Evolutionary conservation across 148 eudicot genomes (phyloP).

Genomic region (Chenopodium quinoa): DNA sequence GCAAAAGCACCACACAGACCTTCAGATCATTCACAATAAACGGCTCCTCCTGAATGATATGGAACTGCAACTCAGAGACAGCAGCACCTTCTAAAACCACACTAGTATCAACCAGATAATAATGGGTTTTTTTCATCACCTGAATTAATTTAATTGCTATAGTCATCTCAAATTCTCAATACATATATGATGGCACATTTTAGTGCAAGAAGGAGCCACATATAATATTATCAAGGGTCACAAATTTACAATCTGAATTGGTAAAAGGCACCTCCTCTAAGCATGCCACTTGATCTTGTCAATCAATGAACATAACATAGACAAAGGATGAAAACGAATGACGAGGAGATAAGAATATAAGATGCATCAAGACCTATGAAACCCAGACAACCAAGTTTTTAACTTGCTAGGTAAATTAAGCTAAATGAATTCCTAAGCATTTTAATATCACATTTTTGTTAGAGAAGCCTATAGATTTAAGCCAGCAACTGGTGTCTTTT

Average conservation of each 20-base stretch:
- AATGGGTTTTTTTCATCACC: conserved; percentile 99
- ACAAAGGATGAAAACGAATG: background rate
- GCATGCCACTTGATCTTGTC: background rate
- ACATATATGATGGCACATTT: background rate
- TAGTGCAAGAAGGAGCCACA: background rate
- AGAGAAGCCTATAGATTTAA: background rate
- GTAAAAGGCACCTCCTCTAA: background rate
- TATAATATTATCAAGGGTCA: background rate
- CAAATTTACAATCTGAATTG: background rate
- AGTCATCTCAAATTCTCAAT: background rate
- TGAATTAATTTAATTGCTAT: conserved; percentile 30
- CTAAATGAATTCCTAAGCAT: background rate
- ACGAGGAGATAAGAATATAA: background rate
- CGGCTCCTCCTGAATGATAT: conserved; percentile 77
- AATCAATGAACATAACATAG: background rate
- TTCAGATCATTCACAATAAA: conserved; percentile 66
- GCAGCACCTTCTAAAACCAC: conserved; percentile 85
- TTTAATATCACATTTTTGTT: background rate
- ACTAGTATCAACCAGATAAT: conserved; percentile 89
- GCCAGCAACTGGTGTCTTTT: background rate
- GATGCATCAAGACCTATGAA: background rate
- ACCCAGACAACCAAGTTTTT: background rate
- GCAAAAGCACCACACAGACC: conserved; percentile 40
- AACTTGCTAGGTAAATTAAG: no score
- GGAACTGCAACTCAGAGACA: conserved; percentile 86